These are phyloP conservation scores for Celoporthe dispersa DNA, from an alignment of 2,329 filamentous ascomycete species.

Conservation along the genomic window DNA sequence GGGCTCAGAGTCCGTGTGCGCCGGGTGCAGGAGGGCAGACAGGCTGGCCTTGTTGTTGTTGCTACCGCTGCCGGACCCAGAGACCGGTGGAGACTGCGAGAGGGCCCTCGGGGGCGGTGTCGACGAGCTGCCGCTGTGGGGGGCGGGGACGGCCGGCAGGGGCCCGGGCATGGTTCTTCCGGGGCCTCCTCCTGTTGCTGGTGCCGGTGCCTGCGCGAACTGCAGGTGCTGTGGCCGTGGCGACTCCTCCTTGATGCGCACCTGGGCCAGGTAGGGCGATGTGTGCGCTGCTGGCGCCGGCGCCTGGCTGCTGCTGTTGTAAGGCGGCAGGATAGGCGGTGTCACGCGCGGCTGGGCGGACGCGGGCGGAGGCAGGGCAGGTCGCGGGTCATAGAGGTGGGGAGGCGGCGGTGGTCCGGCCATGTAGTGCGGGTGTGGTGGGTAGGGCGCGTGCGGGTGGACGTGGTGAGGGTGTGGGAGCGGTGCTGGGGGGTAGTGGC, in stretches of 20 bases:
- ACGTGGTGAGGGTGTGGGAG: constrained; percentile 24
- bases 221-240: constrained; percentile 49
- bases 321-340: constrained; percentile 26
- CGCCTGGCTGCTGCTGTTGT: constrained; percentile 23
- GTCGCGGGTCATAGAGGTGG: constrained; percentile 34
- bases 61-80: background rate
- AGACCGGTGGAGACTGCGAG: constrained; percentile 52
- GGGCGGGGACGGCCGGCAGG: constrained; percentile 42
- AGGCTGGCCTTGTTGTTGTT: constrained; percentile 49
- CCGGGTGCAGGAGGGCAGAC: constrained; percentile 56
- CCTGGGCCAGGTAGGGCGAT: constrained; percentile 42
- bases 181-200: background rate
- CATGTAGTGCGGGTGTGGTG: constrained; percentile 36
- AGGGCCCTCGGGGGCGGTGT: constrained; percentile 49
- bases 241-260: constrained; percentile 41
- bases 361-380: constrained; percentile 32
- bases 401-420: constrained; percentile 33
- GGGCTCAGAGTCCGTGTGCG: constrained; percentile 50
- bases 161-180: constrained; percentile 46
- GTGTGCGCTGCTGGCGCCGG: constrained; percentile 22
- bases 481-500: constrained; percentile 32
- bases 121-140: constrained; percentile 12
- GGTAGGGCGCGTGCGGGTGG: constrained; percentile 39
- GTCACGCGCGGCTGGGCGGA: constrained; percentile 28
- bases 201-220: constrained; percentile 13